Conservation (phyloP, 108 stramenopile genomes). For the Pinguiococcus pyrenoidosus region DNA sequence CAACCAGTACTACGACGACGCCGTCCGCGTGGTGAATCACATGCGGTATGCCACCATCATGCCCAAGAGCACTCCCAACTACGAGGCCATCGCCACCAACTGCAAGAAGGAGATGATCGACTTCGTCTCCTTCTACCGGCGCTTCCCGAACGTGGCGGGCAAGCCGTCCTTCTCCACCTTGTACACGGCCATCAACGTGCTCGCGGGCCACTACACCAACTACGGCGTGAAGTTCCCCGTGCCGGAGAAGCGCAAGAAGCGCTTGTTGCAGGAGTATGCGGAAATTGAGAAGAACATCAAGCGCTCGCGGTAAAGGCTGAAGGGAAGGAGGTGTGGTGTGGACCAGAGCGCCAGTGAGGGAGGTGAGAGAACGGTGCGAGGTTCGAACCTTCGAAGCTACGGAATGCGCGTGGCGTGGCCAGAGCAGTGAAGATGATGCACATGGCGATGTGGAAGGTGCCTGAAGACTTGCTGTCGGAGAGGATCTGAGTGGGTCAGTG, state of each 20-base stretch:
- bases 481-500: no score
- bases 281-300: conserved; percentile 73
- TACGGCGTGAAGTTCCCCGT: conserved; percentile 95
- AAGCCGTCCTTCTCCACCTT: conserved; percentile 83
- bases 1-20: conserved; percentile 78
- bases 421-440: no score
- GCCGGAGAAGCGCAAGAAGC: conserved; percentile 92
- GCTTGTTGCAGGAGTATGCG: conserved; percentile 86
- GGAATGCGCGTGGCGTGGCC: no score
- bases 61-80: conserved; percentile 68
- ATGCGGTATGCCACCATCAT: conserved; percentile 53
- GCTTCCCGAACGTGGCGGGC: conserved; percentile 74
- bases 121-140: conserved; percentile 62
- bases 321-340: no score
- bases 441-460: no score
- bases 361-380: no score
- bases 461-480: no score
- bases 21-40: conserved; percentile 69
- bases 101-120: conserved; percentile 94
- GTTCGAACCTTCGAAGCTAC: no score
- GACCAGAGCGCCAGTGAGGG: no score
- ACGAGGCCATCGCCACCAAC: conserved; percentile 80
- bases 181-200: conserved; percentile 86
- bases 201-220: conserved; percentile 89
- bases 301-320: conserved; percentile 30